phyloP scores from a whole-genome alignment of 169 alveolate genomes.

The Theileria annulata region DNA sequence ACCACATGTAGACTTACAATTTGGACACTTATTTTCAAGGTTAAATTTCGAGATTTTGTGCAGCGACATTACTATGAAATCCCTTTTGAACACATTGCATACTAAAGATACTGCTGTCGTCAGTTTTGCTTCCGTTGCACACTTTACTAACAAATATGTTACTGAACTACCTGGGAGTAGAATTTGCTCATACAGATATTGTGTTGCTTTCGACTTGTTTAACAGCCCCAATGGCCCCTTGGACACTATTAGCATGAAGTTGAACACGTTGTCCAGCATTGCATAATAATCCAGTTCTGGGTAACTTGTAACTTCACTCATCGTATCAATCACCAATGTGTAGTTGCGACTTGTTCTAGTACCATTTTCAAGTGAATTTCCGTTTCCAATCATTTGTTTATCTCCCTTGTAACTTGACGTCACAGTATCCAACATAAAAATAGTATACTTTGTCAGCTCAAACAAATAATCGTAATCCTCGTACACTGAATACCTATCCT shows the following conservation, averaged over 20 bases:
- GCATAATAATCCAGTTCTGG: conserved; percentile 42
- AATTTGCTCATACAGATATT: conserved; percentile 54
- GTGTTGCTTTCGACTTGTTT: conserved; percentile 43
- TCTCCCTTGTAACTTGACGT: neutral
- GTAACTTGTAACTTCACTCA: conserved; percentile 30
- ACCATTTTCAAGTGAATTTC: neutral
- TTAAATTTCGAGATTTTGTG: conserved; percentile 36
- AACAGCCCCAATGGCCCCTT: conserved; percentile 42
- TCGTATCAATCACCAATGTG: conserved; percentile 32
- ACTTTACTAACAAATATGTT: conserved; percentile 40
- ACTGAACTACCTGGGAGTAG: conserved; percentile 47
- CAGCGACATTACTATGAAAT: conserved; percentile 32
- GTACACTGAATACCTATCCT: conserved; percentile 18
- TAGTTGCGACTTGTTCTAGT: neutral
- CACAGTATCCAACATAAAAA: neutral
- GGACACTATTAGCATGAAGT: conserved; percentile 40
- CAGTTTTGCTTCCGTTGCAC: conserved; percentile 47
- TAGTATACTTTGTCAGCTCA: neutral
- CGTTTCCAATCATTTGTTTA: neutral
- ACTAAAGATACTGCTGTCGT: conserved; percentile 40
- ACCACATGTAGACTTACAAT: conserved; percentile 14
- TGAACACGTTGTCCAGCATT: conserved; percentile 32
- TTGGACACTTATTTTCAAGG: conserved; percentile 33
- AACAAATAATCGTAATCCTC: neutral
- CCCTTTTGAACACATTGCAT: conserved; percentile 58